Evolutionary conservation across 441 rosid species (phyloP).

Genomic region (Syzygium malaccense): DNA sequence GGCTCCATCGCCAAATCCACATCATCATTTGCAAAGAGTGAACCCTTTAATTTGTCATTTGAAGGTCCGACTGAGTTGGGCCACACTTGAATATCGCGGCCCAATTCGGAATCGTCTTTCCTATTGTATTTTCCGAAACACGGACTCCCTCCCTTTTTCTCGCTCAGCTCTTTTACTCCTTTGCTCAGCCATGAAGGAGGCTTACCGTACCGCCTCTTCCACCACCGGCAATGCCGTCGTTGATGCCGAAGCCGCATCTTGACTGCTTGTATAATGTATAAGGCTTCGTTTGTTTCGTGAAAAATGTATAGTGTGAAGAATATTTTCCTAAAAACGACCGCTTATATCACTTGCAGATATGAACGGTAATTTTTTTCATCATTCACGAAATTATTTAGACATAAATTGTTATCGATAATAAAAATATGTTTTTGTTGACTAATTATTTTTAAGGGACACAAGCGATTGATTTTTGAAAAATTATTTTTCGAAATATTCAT

Average conservation of each 20-base stretch:
- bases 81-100: neutral
- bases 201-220: neutral
- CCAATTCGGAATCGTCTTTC: neutral
- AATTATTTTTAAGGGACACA: too few relatives aligned
- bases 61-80: neutral
- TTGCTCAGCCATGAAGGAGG: neutral
- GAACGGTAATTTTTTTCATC: too few relatives aligned
- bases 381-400: too few relatives aligned
- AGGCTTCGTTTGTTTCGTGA: too few relatives aligned
- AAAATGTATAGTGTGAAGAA: too few relatives aligned
- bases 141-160: neutral
- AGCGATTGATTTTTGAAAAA: too few relatives aligned
- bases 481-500: too few relatives aligned
- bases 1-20: slow-evolving; percentile 93
- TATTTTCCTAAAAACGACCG: too few relatives aligned
- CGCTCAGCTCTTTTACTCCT: neutral
- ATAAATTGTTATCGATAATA: too few relatives aligned
- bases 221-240: neutral
- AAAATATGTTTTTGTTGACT: too few relatives aligned
- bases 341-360: too few relatives aligned
- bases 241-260: neutral
- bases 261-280: neutral
- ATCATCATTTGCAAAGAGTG: slow-evolving; percentile 28
- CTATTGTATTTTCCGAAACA: neutral
- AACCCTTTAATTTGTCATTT: neutral